Base-by-base conservation (phyloP, 1,284 basidiomycete species). In the Cryptococcus depauperatus region DNA sequence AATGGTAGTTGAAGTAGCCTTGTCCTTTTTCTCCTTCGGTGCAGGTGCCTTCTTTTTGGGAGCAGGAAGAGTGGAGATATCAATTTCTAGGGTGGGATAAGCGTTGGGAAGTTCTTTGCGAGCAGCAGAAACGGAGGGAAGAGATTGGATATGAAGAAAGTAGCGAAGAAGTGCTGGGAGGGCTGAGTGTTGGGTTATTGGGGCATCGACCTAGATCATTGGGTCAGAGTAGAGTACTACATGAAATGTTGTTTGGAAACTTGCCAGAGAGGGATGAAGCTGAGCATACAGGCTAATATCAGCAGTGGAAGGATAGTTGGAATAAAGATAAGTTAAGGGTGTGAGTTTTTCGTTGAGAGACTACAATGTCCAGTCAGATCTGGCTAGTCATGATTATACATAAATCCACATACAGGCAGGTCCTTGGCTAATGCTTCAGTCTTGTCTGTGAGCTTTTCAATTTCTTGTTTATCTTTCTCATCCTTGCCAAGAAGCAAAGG, bases 61-160 rank as follows among this genome's bases (percentile, higher is more conserved):
- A 43, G 76, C 77, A 5, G 90, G 87, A 26, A 88, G 81, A 51
- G 81, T 77, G 29, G 79, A 77, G 34, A 91, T 71, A 63, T 92
- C 83, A 54, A 95, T 80, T 1, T 73, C 48, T 33, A 93, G 75
- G 4, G 76, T 52, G 7, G 76, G 69, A 69, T 84, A 86, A 6
- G 61, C 51, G 54, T 71, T 69, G 34, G 66, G 60, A 22, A 69
- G 52, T 39, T 55, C 48, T 50, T 59, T 51, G 57, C 68, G 62
- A 46, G 70, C 66, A 3, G 65, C 60, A 43, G 60, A 48, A 43
- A 70, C 66, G 5, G 82, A 77, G 4, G 81, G 75, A 19, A 76
- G 76, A 40, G 79, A 76, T 74, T 96, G 91, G 50, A 96, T 79
- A 68, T 93, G 86, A 66, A 91, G 84, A 65, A 95, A 93, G 76